These are phyloP conservation scores for Lavandula angustifolia DNA, from an alignment of 257 asterid species.

Conservation along the genomic window DNA sequence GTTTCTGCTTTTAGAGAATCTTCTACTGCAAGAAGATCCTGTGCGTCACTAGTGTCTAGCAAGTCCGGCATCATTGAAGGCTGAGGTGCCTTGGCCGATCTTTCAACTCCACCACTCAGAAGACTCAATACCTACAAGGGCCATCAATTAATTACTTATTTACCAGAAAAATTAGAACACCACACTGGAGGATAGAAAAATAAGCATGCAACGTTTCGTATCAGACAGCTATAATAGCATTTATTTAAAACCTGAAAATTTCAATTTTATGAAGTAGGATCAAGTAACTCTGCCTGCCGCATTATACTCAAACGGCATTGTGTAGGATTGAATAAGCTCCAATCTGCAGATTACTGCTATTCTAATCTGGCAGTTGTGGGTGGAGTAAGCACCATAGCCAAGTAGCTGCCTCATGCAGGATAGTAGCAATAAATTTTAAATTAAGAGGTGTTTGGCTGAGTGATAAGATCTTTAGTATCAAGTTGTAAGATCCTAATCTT, in stretches of 20 bases:
- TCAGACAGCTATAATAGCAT: constrained; percentile 10
- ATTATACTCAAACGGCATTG: background rate
- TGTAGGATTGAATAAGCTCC: constrained; percentile 11
- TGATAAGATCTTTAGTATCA: background rate
- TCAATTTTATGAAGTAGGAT: background rate
- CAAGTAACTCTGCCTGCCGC: background rate
- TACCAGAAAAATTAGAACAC: constrained; percentile 20
- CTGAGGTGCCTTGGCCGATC: constrained; percentile 48
- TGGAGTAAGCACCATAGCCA: constrained; percentile 5
- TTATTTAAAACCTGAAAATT: constrained; percentile 6
- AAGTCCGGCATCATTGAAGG: constrained; percentile 73
- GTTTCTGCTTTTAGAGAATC: constrained; percentile 42
- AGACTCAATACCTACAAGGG: constrained; percentile 67
- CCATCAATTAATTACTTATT: constrained; percentile 16
- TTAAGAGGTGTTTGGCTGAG: background rate
- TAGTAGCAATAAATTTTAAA: background rate
- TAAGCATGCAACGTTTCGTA: background rate
- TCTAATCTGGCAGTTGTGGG: constrained; percentile 1
- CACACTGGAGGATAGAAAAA: constrained; percentile 13
- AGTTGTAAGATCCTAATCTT: background rate
- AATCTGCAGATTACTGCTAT: background rate
- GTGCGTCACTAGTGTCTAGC: constrained; percentile 78
- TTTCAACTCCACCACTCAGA: constrained; percentile 52
- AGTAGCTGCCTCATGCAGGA: background rate
- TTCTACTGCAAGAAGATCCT: constrained; percentile 51